Evolutionary conservation across 306 rosid species (phyloP).

Genomic region (Astragalus glycyphyllos): DNA sequence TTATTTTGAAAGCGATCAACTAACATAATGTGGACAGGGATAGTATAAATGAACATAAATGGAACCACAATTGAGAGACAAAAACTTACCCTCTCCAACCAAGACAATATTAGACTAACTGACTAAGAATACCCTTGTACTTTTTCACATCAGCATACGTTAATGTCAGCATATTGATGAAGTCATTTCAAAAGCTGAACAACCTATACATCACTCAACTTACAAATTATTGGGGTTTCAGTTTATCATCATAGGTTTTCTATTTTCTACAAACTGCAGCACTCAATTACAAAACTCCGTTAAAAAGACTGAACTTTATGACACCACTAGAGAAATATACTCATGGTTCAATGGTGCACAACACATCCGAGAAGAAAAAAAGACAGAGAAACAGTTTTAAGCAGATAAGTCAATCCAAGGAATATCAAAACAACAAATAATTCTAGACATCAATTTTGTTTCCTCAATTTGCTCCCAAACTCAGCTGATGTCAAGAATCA

Average conservation of each 20-base stretch:
- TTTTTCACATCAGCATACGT: constrained; percentile 3
- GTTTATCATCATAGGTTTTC: too few species aligned
- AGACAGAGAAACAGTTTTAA: too few species aligned
- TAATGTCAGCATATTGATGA: neutral
- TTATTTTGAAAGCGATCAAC: neutral
- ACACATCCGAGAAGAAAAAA: too few species aligned
- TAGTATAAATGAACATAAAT: constrained; percentile 12
- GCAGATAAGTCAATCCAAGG: too few species aligned
- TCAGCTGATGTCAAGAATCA: too few species aligned
- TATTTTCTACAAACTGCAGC: neutral
- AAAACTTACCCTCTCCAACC: neutral
- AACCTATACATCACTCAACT: constrained; percentile 3
- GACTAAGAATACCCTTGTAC: neutral
- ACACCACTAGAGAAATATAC: neutral
- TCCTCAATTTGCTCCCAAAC: too few species aligned
- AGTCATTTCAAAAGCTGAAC: neutral
- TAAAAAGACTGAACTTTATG: neutral
- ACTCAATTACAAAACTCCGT: neutral
- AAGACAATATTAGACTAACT: neutral
- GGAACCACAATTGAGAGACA: constrained; percentile 24
- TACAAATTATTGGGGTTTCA: too few species aligned
- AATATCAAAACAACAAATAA: too few species aligned
- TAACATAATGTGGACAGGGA: constrained; percentile 5
- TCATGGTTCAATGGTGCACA: too few species aligned
- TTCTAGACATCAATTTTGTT: too few species aligned